A percentile compares a stretch with the other conserved stretches of the same genome.
Evolutionary conservation across 2,329 filamentous ascomycete species (phyloP).

Genomic region (Pseudovirgaria hyperparasitica): DNA sequence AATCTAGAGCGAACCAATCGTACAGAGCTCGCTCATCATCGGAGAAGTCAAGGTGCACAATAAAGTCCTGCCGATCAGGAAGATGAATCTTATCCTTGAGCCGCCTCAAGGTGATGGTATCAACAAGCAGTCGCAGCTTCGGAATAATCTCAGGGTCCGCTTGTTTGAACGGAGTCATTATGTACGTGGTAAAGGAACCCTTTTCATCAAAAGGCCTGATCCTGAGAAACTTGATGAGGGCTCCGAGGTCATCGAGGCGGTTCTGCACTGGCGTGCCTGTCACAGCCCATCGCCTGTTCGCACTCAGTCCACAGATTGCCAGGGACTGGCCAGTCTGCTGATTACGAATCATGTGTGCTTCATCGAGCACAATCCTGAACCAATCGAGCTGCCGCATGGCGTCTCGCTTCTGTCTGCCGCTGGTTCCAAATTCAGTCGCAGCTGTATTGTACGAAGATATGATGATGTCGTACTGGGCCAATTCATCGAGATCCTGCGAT

Average conservation of each 20-base stretch:
- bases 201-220: conserved; percentile 76
- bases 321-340: conserved; percentile 71
- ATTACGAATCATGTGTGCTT: conserved; percentile 90
- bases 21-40: conserved; percentile 66
- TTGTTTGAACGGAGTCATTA: conserved; percentile 74
- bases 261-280: conserved; percentile 96
- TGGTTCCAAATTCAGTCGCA: conserved; percentile 60
- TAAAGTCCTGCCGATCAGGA: conserved; percentile 57
- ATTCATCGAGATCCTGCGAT: conserved; percentile 51
- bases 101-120: conserved; percentile 85
- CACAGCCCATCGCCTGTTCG: conserved; percentile 85
- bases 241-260: conserved; percentile 76
- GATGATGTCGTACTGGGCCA: conserved; percentile 68
- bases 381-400: conserved; percentile 72
- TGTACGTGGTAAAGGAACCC: conserved; percentile 62
- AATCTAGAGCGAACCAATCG: conserved; percentile 71
- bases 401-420: conserved; percentile 43
- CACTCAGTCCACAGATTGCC: conserved; percentile 66
- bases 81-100: conserved; percentile 85
- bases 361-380: conserved; percentile 89
- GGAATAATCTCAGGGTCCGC: conserved; percentile 74
- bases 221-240: conserved; percentile 73
- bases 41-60: conserved; percentile 64
- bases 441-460: conserved; percentile 90
- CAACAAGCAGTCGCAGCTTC: conserved; percentile 77